Evolutionary conservation across 306 rosid species (phyloP).

Genomic region (Sicyos baderoa): DNA sequence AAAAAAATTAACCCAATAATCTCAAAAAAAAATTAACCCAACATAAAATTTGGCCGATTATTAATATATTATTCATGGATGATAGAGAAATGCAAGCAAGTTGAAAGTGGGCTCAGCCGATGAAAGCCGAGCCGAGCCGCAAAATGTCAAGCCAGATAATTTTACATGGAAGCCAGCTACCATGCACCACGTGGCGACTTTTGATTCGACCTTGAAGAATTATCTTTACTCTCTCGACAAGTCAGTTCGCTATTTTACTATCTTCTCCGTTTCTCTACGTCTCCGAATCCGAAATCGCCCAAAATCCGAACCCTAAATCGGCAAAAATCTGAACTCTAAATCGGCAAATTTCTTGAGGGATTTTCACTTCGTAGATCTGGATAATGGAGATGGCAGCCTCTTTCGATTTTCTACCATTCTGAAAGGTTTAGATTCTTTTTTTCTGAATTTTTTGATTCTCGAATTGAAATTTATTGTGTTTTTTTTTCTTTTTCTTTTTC

Average conservation of each 20-base stretch:
- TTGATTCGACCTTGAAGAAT: background rate
- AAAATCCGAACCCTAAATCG: constrained; percentile 19
- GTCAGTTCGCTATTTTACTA: background rate
- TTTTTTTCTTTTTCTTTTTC: background rate
- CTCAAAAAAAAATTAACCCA: no score
- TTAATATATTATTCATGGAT: no score
- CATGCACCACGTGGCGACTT: background rate
- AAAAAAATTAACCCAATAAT: no score
- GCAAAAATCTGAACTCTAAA: no score
- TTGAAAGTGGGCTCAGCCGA: background rate
- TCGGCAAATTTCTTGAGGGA: background rate
- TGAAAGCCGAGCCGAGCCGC: background rate
- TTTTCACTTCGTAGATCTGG: constrained; percentile 15
- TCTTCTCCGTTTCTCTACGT: background rate
- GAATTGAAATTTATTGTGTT: background rate
- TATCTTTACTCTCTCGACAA: constrained; percentile 8
- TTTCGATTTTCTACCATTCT: constrained; percentile 20
- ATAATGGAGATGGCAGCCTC: constrained; percentile 11
- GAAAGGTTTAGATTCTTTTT: background rate
- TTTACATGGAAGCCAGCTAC: constrained; percentile 10
- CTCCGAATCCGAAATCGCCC: constrained; percentile 21
- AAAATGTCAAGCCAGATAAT: constrained; percentile 10
- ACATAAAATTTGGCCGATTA: no score
- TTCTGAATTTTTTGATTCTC: background rate
- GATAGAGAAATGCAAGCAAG: background rate